Evolutionary conservation across 2,329 filamentous ascomycete genomes (phyloP).

Genomic region (Trichoderma oligosporum): DNA sequence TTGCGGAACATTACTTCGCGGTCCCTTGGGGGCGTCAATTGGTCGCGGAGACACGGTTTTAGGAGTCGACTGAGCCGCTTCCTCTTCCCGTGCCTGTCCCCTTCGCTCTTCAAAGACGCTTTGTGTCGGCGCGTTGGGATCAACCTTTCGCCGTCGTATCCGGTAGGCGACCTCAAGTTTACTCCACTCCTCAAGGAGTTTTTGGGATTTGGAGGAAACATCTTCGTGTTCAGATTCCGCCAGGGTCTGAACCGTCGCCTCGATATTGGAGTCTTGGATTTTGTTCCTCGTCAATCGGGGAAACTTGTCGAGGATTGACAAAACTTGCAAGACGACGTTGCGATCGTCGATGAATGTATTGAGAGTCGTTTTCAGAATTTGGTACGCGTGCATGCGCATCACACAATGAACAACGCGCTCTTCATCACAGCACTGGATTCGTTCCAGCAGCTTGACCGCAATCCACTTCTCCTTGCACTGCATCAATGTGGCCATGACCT

Average conservation of each 20-base stretch:
- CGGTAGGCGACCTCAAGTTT: slow-evolving; percentile 87
- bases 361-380: slow-evolving; percentile 84
- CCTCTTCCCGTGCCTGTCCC: slow-evolving; percentile 42
- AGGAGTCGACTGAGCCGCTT: slow-evolving; percentile 33
- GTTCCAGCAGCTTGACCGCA: slow-evolving; percentile 85
- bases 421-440: slow-evolving; percentile 82
- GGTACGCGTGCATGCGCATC: slow-evolving; percentile 94
- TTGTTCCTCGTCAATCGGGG: slow-evolving; percentile 94
- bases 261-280: slow-evolving; percentile 93
- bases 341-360: slow-evolving; percentile 82
- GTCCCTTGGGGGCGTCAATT: slow-evolving; percentile 55
- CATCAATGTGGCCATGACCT: slow-evolving; percentile 94
- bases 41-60: slow-evolving; percentile 44
- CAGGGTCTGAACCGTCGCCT: slow-evolving; percentile 70
- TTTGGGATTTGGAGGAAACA: slow-evolving; percentile 66
- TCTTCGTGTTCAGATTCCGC: slow-evolving; percentile 66
- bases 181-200: slow-evolving; percentile 79
- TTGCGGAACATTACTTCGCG: slow-evolving; percentile 57
- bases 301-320: slow-evolving; percentile 84
- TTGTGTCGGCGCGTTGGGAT: slow-evolving; percentile 58
- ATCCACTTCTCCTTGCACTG: slow-evolving; percentile 99
- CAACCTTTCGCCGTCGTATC: slow-evolving; percentile 84
- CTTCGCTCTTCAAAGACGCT: slow-evolving; percentile 64
- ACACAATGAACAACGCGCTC: slow-evolving; percentile 84
- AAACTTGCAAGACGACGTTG: slow-evolving; percentile 83